Conservation (phyloP, 2,329 filamentous ascomycete genomes). For the Diaporthe sp. region DNA sequence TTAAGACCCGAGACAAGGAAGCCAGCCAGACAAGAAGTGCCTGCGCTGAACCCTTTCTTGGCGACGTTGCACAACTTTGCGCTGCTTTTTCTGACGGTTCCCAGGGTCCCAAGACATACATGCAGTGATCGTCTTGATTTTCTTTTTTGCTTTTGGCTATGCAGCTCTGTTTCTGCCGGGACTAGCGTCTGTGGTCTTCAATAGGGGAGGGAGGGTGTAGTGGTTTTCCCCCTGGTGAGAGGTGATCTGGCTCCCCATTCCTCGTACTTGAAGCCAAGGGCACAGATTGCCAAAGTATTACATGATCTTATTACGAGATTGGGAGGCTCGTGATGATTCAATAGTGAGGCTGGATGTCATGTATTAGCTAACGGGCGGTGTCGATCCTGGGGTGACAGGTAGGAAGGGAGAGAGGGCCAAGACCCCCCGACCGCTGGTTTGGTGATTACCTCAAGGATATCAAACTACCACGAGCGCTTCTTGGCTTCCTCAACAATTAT, state of each 20-base stretch:
- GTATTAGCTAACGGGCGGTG: neutral
- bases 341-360: neutral
- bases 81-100: neutral
- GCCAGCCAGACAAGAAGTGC: neutral
- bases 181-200: neutral
- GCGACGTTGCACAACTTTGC: neutral
- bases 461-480: neutral
- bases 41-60: slow-evolving; percentile 1
- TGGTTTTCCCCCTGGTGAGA: neutral
- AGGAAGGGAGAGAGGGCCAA: neutral
- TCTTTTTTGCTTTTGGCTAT: neutral
- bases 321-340: neutral
- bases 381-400: neutral
- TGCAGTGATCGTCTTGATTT: neutral
- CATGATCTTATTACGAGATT: slow-evolving; percentile 21
- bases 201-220: neutral
- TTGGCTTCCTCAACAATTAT: slow-evolving; percentile 1
- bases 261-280: neutral
- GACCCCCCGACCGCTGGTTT: neutral
- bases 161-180: neutral
- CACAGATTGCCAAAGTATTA: neutral
- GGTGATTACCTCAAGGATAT: neutral
- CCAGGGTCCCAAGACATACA: neutral
- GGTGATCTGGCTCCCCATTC: neutral
- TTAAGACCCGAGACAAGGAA: slow-evolving; percentile 15